Evolutionary conservation across 179 eudicot genomes (phyloP).

Genomic region (Camellia oleifera): DNA sequence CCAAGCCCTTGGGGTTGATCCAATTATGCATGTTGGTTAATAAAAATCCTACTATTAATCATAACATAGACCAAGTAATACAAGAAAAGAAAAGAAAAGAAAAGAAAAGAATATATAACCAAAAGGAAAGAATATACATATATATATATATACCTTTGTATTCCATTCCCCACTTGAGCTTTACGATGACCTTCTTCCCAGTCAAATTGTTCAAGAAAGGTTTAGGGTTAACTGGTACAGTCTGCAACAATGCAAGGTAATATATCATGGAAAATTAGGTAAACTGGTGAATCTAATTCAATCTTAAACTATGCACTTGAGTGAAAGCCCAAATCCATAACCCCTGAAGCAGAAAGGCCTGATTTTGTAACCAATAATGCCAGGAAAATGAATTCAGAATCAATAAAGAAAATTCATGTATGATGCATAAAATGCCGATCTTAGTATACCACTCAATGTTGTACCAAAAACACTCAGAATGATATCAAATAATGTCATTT

Average conservation of each 20-base stretch:
- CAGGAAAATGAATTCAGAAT: background rate
- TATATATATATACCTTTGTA: slow-evolving; percentile 48
- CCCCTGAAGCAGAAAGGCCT: background rate
- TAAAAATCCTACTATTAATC: background rate
- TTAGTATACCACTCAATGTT: background rate
- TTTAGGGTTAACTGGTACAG: slow-evolving; percentile 71
- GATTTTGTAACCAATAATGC: background rate
- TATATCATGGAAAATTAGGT: background rate
- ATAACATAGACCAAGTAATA: background rate
- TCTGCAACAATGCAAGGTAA: slow-evolving; percentile 34
- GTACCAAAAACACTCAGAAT: background rate
- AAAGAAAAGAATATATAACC: background rate
- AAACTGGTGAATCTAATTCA: background rate
- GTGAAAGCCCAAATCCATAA: background rate
- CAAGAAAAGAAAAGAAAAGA: background rate
- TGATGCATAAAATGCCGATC: background rate
- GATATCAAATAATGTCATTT: too few relatives aligned
- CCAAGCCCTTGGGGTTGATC: too few relatives aligned
- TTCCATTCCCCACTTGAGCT: slow-evolving; percentile 81
- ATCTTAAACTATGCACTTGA: background rate
- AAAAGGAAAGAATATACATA: too few relatives aligned
- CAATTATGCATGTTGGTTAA: too few relatives aligned
- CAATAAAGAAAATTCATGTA: background rate
- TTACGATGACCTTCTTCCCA: slow-evolving; percentile 58
- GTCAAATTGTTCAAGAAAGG: slow-evolving; percentile 71